phyloP scores from a whole-genome alignment of 176 grass and related monocot genomes.

The Alloteropsis semialata region DNA sequence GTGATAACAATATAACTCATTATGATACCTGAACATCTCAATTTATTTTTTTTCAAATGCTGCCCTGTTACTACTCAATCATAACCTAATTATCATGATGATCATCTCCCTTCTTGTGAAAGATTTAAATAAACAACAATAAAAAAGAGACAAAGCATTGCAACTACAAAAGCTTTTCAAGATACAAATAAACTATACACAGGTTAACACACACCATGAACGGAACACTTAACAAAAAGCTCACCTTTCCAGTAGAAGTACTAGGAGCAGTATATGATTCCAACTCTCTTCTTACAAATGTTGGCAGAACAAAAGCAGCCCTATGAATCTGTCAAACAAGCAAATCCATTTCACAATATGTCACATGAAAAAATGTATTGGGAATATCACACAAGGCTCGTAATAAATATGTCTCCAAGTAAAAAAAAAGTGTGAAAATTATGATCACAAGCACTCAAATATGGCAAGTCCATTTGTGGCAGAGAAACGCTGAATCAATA shows the following conservation, averaged over 20 bases:
- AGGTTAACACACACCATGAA: background rate
- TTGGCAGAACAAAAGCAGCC: slow-evolving; percentile 84
- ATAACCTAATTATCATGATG: background rate
- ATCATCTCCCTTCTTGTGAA: background rate
- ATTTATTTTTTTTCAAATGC: too few species aligned
- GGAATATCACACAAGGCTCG: background rate
- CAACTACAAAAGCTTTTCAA: background rate
- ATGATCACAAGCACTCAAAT: background rate
- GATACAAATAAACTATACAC: background rate
- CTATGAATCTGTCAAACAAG: slow-evolving; percentile 65
- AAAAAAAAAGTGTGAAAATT: background rate
- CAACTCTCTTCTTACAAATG: slow-evolving; percentile 78
- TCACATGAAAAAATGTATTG: background rate
- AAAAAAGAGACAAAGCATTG: background rate
- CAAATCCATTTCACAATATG: background rate
- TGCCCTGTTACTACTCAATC: background rate
- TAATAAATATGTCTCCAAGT: background rate
- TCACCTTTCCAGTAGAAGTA: slow-evolving; percentile 47
- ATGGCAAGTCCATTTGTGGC: background rate
- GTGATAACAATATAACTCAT: background rate
- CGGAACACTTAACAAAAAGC: background rate
- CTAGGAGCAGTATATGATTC: slow-evolving; percentile 21
- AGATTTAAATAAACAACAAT: background rate
- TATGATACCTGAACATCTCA: background rate
- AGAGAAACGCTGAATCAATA: background rate